These are phyloP conservation scores for Geum urbanum DNA, from an alignment of 306 rosid genomes.

Conservation along the genomic window DNA sequence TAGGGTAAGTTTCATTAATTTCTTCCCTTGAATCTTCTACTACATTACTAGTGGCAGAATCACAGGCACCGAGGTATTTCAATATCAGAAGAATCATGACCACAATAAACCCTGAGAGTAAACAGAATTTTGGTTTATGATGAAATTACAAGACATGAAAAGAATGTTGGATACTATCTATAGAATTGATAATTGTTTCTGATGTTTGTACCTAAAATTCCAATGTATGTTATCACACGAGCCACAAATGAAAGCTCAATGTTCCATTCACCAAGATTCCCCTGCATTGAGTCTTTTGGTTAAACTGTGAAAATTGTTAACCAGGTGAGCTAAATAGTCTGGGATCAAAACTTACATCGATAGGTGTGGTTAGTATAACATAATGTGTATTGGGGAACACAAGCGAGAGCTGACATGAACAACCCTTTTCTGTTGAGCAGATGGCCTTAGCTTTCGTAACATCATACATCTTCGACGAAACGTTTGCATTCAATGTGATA, in stretches of 20 bases:
- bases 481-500: conserved; percentile 33
- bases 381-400: conserved; percentile 49
- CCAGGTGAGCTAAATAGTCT: conserved; percentile 1
- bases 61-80: conserved; percentile 49
- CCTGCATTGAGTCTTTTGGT: conserved; percentile 37
- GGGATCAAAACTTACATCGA: conserved; percentile 40
- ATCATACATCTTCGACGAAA: conserved; percentile 64
- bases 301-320: conserved; percentile 6
- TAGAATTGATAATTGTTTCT: neutral
- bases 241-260: conserved; percentile 46
- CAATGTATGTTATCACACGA: conserved; percentile 43
- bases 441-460: conserved; percentile 46
- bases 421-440: conserved; percentile 49
- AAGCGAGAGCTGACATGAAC: conserved; percentile 43
- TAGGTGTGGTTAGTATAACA: conserved; percentile 44
- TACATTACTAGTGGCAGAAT: conserved; percentile 9
- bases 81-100: conserved; percentile 32
- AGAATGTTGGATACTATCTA: neutral
- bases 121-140: neutral
- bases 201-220: conserved; percentile 46
- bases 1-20: conserved; percentile 46
- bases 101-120: conserved; percentile 39
- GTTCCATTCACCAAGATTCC: conserved; percentile 32
- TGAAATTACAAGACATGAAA: neutral
- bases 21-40: conserved; percentile 15